These are phyloP conservation scores for Eucommia ulmoides DNA, from an alignment of 257 asterid species.

Conservation along the genomic window DNA sequence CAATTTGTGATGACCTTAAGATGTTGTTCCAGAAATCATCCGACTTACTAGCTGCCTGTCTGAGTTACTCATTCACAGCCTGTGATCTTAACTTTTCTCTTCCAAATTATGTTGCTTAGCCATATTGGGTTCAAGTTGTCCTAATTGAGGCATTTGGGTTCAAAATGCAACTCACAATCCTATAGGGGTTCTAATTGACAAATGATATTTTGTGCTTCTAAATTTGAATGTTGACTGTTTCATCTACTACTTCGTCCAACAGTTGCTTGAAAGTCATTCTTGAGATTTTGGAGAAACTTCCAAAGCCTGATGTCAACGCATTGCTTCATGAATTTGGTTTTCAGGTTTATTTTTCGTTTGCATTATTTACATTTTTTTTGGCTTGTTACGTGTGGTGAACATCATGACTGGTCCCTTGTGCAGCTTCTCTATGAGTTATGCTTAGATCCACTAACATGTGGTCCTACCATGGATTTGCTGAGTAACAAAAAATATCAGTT, in stretches of 20 bases:
- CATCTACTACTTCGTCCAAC: not conserved
- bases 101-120: too few relatives aligned
- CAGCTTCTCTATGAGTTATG: constrained; percentile 89
- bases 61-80: too few relatives aligned
- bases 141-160: too few relatives aligned
- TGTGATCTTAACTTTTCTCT: too few relatives aligned
- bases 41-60: too few relatives aligned
- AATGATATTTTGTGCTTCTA: not conserved
- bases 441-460: constrained; percentile 71
- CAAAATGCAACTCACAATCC: too few relatives aligned
- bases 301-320: constrained; percentile 77
- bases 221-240: not conserved
- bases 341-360: constrained; percentile 50
- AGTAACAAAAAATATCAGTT: constrained; percentile 68
- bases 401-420: constrained; percentile 17
- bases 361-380: too few relatives aligned
- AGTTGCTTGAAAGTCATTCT: constrained; percentile 98
- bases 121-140: too few relatives aligned
- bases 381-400: not conserved
- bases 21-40: too few relatives aligned
- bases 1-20: too few relatives aligned
- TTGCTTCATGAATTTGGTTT: constrained; percentile 90
- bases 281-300: constrained; percentile 65
- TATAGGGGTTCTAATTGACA: too few relatives aligned
- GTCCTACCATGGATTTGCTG: constrained; percentile 74